Percentiles rank a stretch among this genome's conserved stretches.
Evolutionary conservation across 768 basidiomycete species (phyloP).

Genomic region (Calvatia gigantea): DNA sequence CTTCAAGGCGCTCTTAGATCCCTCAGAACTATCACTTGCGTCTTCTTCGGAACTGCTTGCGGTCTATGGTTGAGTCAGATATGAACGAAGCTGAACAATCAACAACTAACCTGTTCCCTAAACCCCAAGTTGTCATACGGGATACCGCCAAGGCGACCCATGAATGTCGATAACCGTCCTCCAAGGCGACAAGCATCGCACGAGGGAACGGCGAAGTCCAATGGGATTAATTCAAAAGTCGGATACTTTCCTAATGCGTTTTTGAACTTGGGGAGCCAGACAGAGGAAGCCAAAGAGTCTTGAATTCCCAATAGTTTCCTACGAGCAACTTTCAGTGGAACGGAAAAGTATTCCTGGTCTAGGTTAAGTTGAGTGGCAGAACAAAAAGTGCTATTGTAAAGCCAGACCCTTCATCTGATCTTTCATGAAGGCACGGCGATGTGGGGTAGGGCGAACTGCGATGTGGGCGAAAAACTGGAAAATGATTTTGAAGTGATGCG

Average conservation of each 20-base stretch:
- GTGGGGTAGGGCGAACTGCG: slow-evolving; percentile 52
- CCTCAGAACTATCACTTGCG: slow-evolving; percentile 14
- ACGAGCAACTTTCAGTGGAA: slow-evolving; percentile 63
- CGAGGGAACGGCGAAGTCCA: slow-evolving; percentile 54
- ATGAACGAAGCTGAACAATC: neutral
- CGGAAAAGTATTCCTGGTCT: slow-evolving; percentile 70
- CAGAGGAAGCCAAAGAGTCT: slow-evolving; percentile 77
- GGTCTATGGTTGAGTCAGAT: neutral
- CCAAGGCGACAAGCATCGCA: slow-evolving; percentile 87
- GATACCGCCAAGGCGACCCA: slow-evolving; percentile 59
- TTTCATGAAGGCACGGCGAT: slow-evolving; percentile 55
- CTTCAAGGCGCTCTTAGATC: neutral
- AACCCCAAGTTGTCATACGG: slow-evolving; percentile 75
- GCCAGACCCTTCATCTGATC: slow-evolving; percentile 46
- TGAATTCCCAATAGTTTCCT: slow-evolving; percentile 67
- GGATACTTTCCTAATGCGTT: slow-evolving; percentile 65
- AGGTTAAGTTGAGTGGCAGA: neutral
- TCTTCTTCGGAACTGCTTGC: slow-evolving; percentile 13
- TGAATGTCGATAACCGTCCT: slow-evolving; percentile 59
- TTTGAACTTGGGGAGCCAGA: slow-evolving; percentile 75
- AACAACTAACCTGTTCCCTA: slow-evolving; percentile 28
- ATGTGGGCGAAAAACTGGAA: slow-evolving; percentile 87
- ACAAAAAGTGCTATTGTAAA: neutral
- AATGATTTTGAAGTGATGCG: slow-evolving; percentile 81
- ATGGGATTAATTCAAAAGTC: slow-evolving; percentile 44